phyloP scores from a whole-genome alignment of 768 basidiomycete genomes.

The Suillus subluteus region DNA sequence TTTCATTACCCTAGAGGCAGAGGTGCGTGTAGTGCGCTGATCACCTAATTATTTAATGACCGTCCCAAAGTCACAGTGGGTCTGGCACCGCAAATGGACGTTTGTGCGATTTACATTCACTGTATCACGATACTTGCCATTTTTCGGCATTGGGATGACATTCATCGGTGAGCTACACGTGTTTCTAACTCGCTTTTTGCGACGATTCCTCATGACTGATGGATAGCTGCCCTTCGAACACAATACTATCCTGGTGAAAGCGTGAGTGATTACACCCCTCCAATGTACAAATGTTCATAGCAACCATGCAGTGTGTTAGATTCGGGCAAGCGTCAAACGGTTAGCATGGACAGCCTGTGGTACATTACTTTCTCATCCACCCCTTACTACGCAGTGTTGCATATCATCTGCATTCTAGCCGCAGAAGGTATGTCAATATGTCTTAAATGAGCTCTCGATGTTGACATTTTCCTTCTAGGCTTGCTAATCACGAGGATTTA shows the following conservation, averaged over 20 bases:
- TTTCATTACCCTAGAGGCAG: background rate
- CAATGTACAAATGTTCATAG: background rate
- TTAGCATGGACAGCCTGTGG: background rate
- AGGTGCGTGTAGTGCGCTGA: background rate
- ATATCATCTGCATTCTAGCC: background rate
- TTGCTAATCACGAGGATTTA: slow-evolving; percentile 3
- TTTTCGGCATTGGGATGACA: background rate
- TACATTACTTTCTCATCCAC: background rate
- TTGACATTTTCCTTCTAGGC: background rate
- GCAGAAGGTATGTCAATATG: background rate
- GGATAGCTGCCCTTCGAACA: background rate
- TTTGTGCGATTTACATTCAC: background rate
- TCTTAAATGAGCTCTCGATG: background rate
- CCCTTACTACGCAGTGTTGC: background rate
- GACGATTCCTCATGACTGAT: no score
- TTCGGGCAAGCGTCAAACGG: slow-evolving; percentile 1
- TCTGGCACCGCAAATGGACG: slow-evolving; percentile 1
- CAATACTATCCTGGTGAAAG: slow-evolving; percentile 8
- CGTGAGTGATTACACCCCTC: background rate
- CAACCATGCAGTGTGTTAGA: background rate
- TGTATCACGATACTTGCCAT: slow-evolving; percentile 1
- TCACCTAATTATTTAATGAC: background rate
- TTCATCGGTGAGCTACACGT: background rate
- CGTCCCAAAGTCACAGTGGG: background rate
- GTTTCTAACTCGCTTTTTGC: background rate